A percentile compares a stretch with the other conserved stretches of the same genome.
Evolutionary conservation across 2,329 filamentous ascomycete genomes (phyloP).

Genomic region (Apiospora saccharicola): DNA sequence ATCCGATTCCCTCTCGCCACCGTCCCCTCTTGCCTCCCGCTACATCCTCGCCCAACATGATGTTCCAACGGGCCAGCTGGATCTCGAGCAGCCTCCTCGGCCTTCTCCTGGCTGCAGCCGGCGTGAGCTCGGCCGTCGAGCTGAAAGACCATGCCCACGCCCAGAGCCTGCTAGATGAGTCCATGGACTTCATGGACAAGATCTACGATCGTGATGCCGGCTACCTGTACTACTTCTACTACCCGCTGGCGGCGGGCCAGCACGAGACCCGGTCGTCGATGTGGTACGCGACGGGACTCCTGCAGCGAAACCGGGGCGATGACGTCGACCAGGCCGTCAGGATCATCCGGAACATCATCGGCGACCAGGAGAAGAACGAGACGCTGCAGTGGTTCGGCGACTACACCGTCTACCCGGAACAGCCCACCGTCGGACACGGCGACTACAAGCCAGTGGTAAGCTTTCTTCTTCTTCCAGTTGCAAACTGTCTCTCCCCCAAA

Average conservation of each 20-base stretch:
- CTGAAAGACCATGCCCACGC: slow-evolving; percentile 32
- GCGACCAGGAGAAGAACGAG: slow-evolving; percentile 52
- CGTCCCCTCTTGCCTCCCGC: neutral
- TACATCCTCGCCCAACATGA: neutral
- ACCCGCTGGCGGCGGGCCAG: slow-evolving; percentile 32
- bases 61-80: neutral
- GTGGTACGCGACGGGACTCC: slow-evolving; percentile 57
- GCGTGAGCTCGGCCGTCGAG: slow-evolving; percentile 20
- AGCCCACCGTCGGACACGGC: slow-evolving; percentile 54
- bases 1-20: neutral
- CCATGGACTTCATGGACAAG: slow-evolving; percentile 54
- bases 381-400: slow-evolving; percentile 55
- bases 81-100: slow-evolving; percentile 6
- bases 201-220: slow-evolving; percentile 52
- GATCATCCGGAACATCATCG: slow-evolving; percentile 55
- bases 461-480: neutral
- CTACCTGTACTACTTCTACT: slow-evolving; percentile 51
- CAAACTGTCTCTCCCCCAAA: neutral
- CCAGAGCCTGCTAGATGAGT: slow-evolving; percentile 49
- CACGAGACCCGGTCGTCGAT: slow-evolving; percentile 56
- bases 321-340: slow-evolving; percentile 52
- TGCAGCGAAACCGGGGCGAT: slow-evolving; percentile 52
- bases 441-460: slow-evolving; percentile 49
- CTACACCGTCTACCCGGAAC: slow-evolving; percentile 55
- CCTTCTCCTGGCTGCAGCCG: neutral